phyloP scores from a whole-genome alignment of 192 early-diverging fungal genomes.

The Gamsiella multidivaricata region DNA sequence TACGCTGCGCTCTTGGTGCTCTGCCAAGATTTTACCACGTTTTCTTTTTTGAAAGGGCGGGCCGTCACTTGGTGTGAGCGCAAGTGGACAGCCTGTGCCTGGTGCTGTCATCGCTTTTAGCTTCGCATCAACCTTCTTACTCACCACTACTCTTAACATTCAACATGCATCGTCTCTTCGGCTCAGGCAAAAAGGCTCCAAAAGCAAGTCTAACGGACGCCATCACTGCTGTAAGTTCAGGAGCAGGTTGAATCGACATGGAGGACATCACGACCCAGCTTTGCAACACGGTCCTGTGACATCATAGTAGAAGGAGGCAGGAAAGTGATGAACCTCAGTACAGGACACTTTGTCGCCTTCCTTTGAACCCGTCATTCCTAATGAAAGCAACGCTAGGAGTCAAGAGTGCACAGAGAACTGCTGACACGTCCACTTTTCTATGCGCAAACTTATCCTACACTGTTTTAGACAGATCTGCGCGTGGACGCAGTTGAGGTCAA shows the following conservation, averaged over 20 bases:
- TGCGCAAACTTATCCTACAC: too few relatives aligned
- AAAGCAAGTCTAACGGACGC: slow-evolving; percentile 92
- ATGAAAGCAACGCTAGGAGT: too few relatives aligned
- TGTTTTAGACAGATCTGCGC: slow-evolving; percentile 91
- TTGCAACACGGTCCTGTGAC: too few relatives aligned
- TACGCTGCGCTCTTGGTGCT: not conserved
- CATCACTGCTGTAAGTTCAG: slow-evolving; percentile 70
- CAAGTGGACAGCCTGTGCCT: not conserved
- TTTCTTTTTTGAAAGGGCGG: slow-evolving; percentile 1
- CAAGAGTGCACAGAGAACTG: too few relatives aligned
- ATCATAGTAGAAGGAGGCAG: not conserved
- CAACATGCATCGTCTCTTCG: slow-evolving; percentile 93
- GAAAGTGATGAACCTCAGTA: not conserved
- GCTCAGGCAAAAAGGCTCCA: slow-evolving; percentile 84
- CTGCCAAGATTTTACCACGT: not conserved
- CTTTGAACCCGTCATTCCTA: not conserved
- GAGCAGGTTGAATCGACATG: not conserved
- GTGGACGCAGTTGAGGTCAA: slow-evolving; percentile 92
- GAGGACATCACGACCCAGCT: too few relatives aligned
- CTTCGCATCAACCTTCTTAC: not conserved
- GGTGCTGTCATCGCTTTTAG: slow-evolving; percentile 4
- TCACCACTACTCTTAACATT: not conserved
- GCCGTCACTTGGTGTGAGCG: too few relatives aligned
- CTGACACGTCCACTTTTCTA: too few relatives aligned
- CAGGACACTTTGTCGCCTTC: not conserved